These are phyloP conservation scores for Apostasia ramifera DNA, from an alignment of 106 monocot genomes.

Conservation along the genomic window DNA sequence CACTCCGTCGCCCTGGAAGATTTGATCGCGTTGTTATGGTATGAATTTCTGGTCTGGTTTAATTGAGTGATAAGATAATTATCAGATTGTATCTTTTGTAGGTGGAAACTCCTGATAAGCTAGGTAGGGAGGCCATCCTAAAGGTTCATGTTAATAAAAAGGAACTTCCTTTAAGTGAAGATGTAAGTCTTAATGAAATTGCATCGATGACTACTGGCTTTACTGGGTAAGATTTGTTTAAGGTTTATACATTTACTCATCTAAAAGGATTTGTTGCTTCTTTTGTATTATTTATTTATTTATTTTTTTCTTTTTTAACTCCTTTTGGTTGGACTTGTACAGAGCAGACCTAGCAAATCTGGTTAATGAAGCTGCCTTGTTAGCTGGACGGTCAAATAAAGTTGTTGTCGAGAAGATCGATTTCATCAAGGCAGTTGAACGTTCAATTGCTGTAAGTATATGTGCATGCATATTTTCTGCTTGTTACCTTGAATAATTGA, in stretches of 20 bases:
- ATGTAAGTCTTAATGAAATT: constrained; percentile 80
- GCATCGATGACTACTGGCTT: constrained; percentile 98
- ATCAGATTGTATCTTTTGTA: constrained; percentile 11
- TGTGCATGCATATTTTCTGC: not conserved
- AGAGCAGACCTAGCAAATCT: constrained; percentile 99
- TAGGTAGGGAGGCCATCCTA: constrained; percentile 91
- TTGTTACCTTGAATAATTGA: not conserved
- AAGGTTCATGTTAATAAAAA: constrained; percentile 83
- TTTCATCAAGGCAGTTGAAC: constrained; percentile 93
- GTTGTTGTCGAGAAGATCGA: constrained; percentile 93
- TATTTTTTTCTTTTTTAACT: constrained; percentile 14
- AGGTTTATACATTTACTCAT: not conserved
- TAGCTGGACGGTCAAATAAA: constrained; percentile 84
- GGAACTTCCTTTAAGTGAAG: constrained; percentile 77
- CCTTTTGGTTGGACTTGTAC: constrained; percentile 32
- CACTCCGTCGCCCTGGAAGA: constrained; percentile 98
- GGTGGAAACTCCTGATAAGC: constrained; percentile 95
- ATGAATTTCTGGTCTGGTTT: constrained; percentile 7
- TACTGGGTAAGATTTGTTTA: constrained; percentile 61
- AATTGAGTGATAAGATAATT: not conserved
- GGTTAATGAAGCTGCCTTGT: constrained; percentile 96
- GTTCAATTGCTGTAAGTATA: constrained; percentile 84
- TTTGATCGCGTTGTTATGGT: constrained; percentile 99
- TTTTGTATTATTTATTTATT: constrained; percentile 6
- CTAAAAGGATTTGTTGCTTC: not conserved